Base-by-base conservation (phyloP, 2,329 filamentous ascomycete genomes). In the Aphanoascus verrucosus region DNA sequence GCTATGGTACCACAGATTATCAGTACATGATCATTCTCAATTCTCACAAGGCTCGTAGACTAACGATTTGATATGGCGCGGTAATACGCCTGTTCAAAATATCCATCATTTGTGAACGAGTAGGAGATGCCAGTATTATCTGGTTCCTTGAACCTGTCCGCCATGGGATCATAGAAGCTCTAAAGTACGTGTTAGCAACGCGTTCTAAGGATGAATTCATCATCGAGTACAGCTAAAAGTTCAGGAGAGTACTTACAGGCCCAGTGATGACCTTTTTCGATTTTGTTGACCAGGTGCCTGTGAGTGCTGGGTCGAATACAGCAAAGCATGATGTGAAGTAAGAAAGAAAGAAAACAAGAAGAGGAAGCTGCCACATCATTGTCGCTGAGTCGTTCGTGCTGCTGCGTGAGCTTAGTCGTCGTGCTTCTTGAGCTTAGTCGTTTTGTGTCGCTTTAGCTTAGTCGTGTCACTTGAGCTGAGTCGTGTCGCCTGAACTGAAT, bases 211-310 rank as follows among this genome's bases (percentile, higher is more conserved):
- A 5, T 42, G 20, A 41, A 6, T 12, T 12, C 20, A 41, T 20
- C 17, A n/a, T 15, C 17, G 31, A 15, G 15, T 20, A 19, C 9
- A 19, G 32, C 28, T 28, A n/a, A 35, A 20, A 50, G 15, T 40
- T 23, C 12, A 34, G 52, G 15, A 42, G 20, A 43, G 40, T n/a
- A 71, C 73, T 55, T 79, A 86, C 84, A 52, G 83, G 79, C 43
- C 84, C 84, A 7, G 84, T 87, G 43, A 86, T 64, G 40, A 85
- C 84, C 57, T 80, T 78, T 63, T 78, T 80, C 23, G 82, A 83
- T 67, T 87, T 88, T 44, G 81, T 84, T 14, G 79, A 78, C 84
- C 84, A 88, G 55, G 84, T 87, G 55, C 84, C 84, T n/a, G 81
- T 75, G 32, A 86, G 69, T 50, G 77, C 70, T 32, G 72, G 65